These are phyloP conservation scores for Clonostachys solani DNA, from an alignment of 2,329 filamentous ascomycete genomes.

Conservation along the genomic window DNA sequence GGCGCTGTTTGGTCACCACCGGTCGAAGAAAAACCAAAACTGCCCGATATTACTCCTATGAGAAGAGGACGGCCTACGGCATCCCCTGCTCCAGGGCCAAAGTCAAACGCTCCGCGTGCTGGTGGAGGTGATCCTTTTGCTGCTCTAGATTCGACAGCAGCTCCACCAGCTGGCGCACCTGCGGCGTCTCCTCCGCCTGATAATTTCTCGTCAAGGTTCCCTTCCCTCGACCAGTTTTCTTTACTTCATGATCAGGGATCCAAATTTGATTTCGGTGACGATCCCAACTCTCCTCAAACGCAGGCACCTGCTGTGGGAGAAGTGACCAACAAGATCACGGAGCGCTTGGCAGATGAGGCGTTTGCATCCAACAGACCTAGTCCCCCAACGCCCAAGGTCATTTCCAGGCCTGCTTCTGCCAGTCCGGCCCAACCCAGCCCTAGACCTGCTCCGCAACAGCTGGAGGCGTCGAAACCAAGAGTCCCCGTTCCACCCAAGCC, in stretches of 20 bases:
- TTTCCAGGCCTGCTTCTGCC: not conserved
- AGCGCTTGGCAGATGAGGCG: constrained; percentile 79
- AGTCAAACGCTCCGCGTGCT: constrained; percentile 48
- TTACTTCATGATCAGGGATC: constrained; percentile 78
- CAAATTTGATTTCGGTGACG: constrained; percentile 75
- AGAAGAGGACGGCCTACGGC: constrained; percentile 67
- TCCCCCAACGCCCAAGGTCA: constrained; percentile 9
- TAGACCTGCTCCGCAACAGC: not conserved
- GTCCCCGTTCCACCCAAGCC: constrained; percentile 33
- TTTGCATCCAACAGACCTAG: constrained; percentile 53
- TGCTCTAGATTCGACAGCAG: constrained; percentile 66
- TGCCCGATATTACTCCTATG: constrained; percentile 94
- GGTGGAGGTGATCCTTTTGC: constrained; percentile 75
- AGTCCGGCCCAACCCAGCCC: not conserved
- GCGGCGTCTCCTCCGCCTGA: constrained; percentile 39
- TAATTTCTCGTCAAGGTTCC: constrained; percentile 81
- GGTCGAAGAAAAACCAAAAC: constrained; percentile 61
- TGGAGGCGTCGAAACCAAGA: constrained; percentile 19
- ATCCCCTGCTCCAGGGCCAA: constrained; percentile 31
- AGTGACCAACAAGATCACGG: constrained; percentile 63
- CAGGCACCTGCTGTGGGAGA: constrained; percentile 26
- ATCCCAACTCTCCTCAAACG: constrained; percentile 43
- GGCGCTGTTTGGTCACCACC: constrained; percentile 81
- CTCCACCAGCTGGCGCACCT: constrained; percentile 24
- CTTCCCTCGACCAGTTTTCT: constrained; percentile 89